Percentiles rank a stretch among this genome's conserved stretches.
Conservation (phyloP, 805 yeast genomes). For the Candida incommunis region DNA sequence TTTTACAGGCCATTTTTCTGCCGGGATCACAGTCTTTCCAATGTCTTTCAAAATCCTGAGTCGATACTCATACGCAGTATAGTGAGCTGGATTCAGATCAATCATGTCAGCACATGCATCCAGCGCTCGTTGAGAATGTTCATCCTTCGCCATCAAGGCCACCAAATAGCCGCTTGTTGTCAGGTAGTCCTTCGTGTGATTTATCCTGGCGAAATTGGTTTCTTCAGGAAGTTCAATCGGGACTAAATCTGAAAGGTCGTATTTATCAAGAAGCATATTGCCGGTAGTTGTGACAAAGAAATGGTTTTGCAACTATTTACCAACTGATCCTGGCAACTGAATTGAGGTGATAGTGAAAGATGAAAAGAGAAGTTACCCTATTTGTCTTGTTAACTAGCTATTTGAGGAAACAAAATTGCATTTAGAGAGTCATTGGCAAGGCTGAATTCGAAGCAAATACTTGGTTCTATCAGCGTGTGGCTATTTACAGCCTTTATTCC, state of each 20-base stretch:
- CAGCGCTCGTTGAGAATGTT: conserved; percentile 58
- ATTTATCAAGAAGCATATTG: conserved; percentile 5
- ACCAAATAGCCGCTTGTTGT: conserved; percentile 46
- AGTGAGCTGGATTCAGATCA: conserved; percentile 69
- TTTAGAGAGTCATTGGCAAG: no score
- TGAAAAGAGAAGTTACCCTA: no score
- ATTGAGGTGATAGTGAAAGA: no score
- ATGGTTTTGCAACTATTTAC: no score
- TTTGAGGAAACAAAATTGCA: no score
- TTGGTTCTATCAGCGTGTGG: no score
- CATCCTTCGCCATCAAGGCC: conserved; percentile 43
- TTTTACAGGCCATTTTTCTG: conserved; percentile 9
- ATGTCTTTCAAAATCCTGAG: conserved; percentile 16
- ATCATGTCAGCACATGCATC: conserved; percentile 52
- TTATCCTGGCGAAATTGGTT: conserved; percentile 22
- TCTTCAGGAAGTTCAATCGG: conserved; percentile 20
- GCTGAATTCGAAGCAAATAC: no score
- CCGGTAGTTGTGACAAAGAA: no score
- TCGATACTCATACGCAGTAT: conserved; percentile 62
- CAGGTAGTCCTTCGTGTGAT: conserved; percentile 58
- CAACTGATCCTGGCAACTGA: no score
- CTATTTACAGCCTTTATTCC: no score
- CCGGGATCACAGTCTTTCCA: conserved; percentile 20
- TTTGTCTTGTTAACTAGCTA: no score
- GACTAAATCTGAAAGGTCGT: conserved; percentile 22